A percentile compares a stretch with the other conserved stretches of the same genome.
Conservation (phyloP, 202 grass and related monocot genomes). For the Schoenoplectus triqueter region DNA sequence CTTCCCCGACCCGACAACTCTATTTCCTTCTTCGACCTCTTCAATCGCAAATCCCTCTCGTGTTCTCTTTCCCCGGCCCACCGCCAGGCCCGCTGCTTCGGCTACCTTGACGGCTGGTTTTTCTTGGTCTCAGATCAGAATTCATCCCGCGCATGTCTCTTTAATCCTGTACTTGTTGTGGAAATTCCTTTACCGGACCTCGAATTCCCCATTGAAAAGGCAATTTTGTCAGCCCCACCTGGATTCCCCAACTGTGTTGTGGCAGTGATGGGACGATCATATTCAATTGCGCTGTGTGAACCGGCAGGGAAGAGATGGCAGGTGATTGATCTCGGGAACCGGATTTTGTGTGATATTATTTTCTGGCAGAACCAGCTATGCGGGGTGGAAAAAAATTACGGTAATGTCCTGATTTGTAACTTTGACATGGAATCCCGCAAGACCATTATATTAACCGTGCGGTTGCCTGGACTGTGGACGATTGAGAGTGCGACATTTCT, state of each 20-base stretch:
- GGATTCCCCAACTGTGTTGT: slow-evolving; percentile 23
- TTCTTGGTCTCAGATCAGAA: slow-evolving; percentile 25
- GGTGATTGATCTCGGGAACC: slow-evolving; percentile 21
- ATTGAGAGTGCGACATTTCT: neutral
- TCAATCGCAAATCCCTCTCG: slow-evolving; percentile 2
- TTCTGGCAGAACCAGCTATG: slow-evolving; percentile 32
- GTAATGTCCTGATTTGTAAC: slow-evolving; percentile 35
- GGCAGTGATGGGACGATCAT: slow-evolving; percentile 33
- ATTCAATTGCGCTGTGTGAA: slow-evolving; percentile 16
- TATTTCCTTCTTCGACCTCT: slow-evolving; percentile 29
- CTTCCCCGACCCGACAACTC: neutral
- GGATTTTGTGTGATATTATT: slow-evolving; percentile 13
- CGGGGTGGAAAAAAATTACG: neutral
- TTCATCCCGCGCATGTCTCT: slow-evolving; percentile 9
- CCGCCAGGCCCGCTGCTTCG: slow-evolving; percentile 23
- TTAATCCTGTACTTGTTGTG: neutral
- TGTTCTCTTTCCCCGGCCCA: neutral
- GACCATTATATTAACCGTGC: slow-evolving; percentile 16
- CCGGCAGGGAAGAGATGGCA: slow-evolving; percentile 24
- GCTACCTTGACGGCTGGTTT: slow-evolving; percentile 22
- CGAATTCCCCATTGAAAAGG: slow-evolving; percentile 34
- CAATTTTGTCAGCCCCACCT: slow-evolving; percentile 7
- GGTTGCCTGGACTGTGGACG: neutral
- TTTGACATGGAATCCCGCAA: slow-evolving; percentile 27
- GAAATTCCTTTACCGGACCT: slow-evolving; percentile 29